phyloP scores from a whole-genome alignment of 805 yeast species.

The Kuraishia capsulata region DNA sequence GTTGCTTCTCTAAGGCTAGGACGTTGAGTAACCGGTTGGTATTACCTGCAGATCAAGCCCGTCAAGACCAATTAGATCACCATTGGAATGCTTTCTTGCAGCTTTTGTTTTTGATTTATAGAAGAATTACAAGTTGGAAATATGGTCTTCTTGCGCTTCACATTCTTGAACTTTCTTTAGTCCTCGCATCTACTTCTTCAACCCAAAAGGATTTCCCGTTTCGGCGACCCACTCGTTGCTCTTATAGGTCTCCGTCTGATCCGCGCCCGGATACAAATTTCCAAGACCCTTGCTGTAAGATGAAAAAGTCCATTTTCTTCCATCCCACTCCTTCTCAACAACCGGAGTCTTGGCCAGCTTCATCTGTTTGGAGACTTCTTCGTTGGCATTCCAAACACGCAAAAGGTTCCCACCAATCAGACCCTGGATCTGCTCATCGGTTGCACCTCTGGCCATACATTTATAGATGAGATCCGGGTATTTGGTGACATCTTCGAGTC shows the following conservation, averaged over 20 bases:
- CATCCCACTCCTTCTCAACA: constrained; percentile 31
- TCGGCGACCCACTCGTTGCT: neutral
- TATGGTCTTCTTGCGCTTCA: no score
- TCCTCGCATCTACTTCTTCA: no score
- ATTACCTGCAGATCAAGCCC: no score
- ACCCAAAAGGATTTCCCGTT: no score
- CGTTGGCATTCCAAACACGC: constrained; percentile 38
- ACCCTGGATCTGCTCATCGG: constrained; percentile 32
- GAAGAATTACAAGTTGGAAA: no score
- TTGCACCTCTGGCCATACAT: constrained; percentile 22
- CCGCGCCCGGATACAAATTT: neutral
- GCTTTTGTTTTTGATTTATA: no score
- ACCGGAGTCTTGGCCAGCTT: constrained; percentile 20
- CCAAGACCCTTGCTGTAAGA: neutral
- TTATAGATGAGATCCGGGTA: constrained; percentile 39
- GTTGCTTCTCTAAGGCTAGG: no score
- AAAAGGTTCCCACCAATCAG: constrained; percentile 37
- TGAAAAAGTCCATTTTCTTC: constrained; percentile 29
- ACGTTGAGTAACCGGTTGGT: no score
- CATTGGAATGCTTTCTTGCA: no score
- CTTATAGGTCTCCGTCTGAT: neutral
- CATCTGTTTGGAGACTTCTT: constrained; percentile 17
- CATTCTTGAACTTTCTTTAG: no score
- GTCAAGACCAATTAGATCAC: no score
- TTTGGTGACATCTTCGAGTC: constrained; percentile 45